phyloP scores from a whole-genome alignment of 192 early-diverging fungal species.

The Funneliformis geosporum region DNA sequence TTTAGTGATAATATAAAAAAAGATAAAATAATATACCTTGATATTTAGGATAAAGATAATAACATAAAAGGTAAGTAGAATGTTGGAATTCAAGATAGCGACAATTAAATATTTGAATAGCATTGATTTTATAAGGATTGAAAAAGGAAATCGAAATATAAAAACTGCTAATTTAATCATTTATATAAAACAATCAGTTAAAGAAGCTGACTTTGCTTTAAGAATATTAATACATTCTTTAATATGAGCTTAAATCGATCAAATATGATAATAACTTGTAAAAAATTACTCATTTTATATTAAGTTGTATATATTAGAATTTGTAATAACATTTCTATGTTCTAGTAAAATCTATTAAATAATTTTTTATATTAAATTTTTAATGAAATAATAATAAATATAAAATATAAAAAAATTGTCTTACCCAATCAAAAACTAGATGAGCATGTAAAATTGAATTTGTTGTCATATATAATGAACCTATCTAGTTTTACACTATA shows the following conservation, averaged over 20 bases:
- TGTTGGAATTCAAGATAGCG: too few relatives aligned
- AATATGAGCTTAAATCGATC: not conserved
- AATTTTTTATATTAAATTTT: too few relatives aligned
- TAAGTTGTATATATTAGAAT: not conserved
- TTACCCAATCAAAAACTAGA: not conserved
- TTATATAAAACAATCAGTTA: not conserved
- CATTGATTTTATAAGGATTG: too few relatives aligned
- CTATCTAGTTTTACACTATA: not conserved
- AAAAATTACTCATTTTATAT: not conserved
- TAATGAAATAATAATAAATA: too few relatives aligned
- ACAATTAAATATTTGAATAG: too few relatives aligned
- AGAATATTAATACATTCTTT: not conserved
- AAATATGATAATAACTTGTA: not conserved
- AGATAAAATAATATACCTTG: not conserved
- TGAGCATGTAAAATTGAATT: not conserved
- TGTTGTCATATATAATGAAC: not conserved
- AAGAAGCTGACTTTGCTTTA: not conserved
- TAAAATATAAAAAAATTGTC: too few relatives aligned
- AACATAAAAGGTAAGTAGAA: too few relatives aligned
- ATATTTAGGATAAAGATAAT: not conserved
- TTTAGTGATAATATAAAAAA: too few relatives aligned
- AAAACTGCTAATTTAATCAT: not conserved
- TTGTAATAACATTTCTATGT: not conserved
- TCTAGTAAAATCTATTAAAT: not conserved
- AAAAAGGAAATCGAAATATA: too few relatives aligned